Percentiles rank a stretch among this genome's conserved stretches.
These are phyloP conservation scores for Xylariales sp. DNA, from an alignment of 2,329 filamentous ascomycete species.

Conservation along the genomic window DNA sequence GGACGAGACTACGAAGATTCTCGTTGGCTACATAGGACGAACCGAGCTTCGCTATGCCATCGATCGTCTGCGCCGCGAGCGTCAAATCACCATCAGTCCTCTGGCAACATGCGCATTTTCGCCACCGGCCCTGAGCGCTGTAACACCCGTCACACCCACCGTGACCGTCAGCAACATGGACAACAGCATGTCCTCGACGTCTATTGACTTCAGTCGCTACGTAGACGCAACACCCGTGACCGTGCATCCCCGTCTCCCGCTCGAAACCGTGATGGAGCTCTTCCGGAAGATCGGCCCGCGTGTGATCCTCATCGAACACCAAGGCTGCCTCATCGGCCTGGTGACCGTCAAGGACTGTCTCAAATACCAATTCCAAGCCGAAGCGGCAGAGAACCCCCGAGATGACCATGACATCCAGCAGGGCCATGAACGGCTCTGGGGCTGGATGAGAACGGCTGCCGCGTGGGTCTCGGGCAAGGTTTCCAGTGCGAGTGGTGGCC, in stretches of 20 bases:
- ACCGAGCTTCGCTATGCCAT: constrained; percentile 91
- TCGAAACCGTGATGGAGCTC: constrained; percentile 97
- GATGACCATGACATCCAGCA: constrained; percentile 52
- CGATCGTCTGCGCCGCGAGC: constrained; percentile 68
- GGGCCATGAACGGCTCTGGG: constrained; percentile 63
- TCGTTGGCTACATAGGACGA: constrained; percentile 88
- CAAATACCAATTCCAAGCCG: constrained; percentile 95
- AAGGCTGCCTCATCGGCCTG: constrained; percentile 75
- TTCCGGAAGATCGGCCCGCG: constrained; percentile 97
- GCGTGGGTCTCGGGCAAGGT: constrained; percentile 57
- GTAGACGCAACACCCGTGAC: constrained; percentile 86
- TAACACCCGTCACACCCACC: constrained; percentile 36
- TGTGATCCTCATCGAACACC: constrained; percentile 88
- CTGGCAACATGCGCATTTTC: constrained; percentile 72
- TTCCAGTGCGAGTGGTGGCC: constrained; percentile 48
- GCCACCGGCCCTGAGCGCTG: constrained; percentile 30
- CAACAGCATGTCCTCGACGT: constrained; percentile 49
- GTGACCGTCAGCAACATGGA: constrained; percentile 58
- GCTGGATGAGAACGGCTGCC: constrained; percentile 44
- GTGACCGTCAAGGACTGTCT: constrained; percentile 97
- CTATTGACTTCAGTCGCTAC: constrained; percentile 78
- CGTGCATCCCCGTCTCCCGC: constrained; percentile 81
- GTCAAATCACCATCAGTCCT: constrained; percentile 51
- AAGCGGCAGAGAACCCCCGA: constrained; percentile 72
- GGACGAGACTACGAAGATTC: constrained; percentile 60